A percentile compares a stretch with the other conserved stretches of the same genome.
phyloP scores from a whole-genome alignment of 352 stramenopile genomes.

The Phytopythium mirpurense region DNA sequence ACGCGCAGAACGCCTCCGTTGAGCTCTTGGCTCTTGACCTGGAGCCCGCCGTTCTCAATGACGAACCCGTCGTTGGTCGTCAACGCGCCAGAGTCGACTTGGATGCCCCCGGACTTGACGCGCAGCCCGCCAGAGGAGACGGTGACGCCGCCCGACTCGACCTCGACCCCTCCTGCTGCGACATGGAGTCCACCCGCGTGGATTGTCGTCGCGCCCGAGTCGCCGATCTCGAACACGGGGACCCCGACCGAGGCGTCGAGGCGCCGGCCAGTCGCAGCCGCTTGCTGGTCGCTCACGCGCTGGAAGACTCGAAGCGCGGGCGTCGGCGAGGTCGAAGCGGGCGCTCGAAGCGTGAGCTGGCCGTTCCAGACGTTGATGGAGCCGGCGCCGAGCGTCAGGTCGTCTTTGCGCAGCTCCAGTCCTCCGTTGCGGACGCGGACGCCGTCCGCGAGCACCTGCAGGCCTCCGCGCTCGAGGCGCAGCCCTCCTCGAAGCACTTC shows the following conservation, averaged over 20 bases:
- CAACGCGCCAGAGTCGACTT: conserved; percentile 44
- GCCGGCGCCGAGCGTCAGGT: conserved; percentile 32
- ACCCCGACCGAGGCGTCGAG: conserved; percentile 8
- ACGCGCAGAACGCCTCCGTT: conserved; percentile 45
- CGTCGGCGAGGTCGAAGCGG: conserved; percentile 3
- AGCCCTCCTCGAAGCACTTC: conserved; percentile 55
- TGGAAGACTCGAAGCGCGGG: conserved; percentile 20
- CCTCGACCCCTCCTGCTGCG: conserved; percentile 36
- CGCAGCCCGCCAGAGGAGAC: conserved; percentile 55
- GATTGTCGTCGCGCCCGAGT: conserved; percentile 42
- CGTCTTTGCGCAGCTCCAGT: conserved; percentile 35
- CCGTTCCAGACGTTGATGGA: conserved; percentile 36
- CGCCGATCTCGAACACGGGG: conserved; percentile 52
- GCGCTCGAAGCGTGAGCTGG: conserved; percentile 19
- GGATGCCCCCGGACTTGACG: conserved; percentile 47
- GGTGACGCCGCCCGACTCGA: conserved; percentile 50
- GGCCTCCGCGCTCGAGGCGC: conserved; percentile 45
- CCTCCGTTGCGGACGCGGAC: conserved; percentile 38
- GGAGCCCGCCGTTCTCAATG: conserved; percentile 58
- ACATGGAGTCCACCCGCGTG: conserved; percentile 53
- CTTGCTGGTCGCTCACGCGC: conserved; percentile 9
- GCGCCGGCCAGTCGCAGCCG: conserved; percentile 7
- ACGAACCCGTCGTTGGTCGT: conserved; percentile 49
- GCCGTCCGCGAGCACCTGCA: conserved; percentile 56
- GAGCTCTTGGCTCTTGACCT: conserved; percentile 31